Evolutionary conservation across 148 eudicot genomes (phyloP).

Genomic region (Oxyria digyna): DNA sequence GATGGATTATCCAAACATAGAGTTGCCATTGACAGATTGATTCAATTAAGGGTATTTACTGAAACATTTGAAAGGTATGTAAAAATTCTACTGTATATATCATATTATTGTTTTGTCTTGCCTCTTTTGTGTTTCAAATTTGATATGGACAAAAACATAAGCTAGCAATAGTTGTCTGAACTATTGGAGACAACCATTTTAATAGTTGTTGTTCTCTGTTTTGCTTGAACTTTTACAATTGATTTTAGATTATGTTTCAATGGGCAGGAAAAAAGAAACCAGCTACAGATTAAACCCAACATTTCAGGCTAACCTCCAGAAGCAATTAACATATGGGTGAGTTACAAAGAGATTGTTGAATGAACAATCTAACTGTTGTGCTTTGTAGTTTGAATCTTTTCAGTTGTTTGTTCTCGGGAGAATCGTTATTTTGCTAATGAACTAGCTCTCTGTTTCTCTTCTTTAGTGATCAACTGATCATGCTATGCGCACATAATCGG

Average conservation of each 20-base stretch:
- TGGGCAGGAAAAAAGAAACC: constrained; percentile 68
- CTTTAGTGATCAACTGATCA: too few species aligned
- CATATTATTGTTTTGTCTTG: background rate
- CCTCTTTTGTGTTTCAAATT: background rate
- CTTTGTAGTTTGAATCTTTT: background rate
- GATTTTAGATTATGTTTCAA: background rate
- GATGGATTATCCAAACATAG: constrained; percentile 85
- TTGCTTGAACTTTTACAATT: background rate
- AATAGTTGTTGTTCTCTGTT: too few species aligned
- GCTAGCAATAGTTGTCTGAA: too few species aligned
- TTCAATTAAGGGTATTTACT: constrained; percentile 64
- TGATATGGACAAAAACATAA: background rate
- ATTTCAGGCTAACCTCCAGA: constrained; percentile 71
- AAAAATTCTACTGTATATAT: background rate
- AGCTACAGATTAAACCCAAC: constrained; percentile 55
- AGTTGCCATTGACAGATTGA: constrained; percentile 75
- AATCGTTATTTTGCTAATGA: background rate
- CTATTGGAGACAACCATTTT: too few species aligned
- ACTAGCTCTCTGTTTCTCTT: background rate
- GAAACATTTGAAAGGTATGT: constrained; percentile 68
- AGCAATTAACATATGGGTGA: constrained; percentile 81
- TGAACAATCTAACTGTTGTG: background rate
- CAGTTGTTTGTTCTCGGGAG: background rate
- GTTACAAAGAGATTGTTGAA: constrained; percentile 9
- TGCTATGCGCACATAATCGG: too few species aligned